phyloP scores from a whole-genome alignment of 441 rosid genomes.

The Bruguiera hainesii region DNA sequence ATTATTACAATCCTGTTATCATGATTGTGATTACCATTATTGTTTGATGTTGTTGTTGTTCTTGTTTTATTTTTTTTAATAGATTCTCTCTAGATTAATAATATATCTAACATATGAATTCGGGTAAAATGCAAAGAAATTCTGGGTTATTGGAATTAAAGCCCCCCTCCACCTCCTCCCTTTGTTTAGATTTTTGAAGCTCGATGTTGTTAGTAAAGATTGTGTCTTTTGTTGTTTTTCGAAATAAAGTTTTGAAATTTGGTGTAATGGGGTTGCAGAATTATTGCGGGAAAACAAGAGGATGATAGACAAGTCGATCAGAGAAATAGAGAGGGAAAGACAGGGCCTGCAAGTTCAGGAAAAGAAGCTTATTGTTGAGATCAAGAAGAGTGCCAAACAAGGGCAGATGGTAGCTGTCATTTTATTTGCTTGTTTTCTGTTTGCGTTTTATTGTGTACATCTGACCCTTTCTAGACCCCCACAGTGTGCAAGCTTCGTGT shows the following conservation, averaged over 20 bases:
- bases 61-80: not conserved
- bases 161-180: too few species aligned
- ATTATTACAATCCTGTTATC: not conserved
- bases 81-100: not conserved
- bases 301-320: slow-evolving; percentile 89
- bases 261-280: slow-evolving; percentile 34
- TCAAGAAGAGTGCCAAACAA: slow-evolving; percentile 85
- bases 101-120: not conserved
- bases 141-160: too few species aligned
- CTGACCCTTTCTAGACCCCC: too few species aligned
- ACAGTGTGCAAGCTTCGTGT: too few species aligned
- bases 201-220: too few species aligned
- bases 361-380: slow-evolving; percentile 82
- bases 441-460: too few species aligned
- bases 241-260: not conserved
- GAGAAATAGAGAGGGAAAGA: slow-evolving; percentile 89
- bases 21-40: not conserved
- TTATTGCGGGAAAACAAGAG: slow-evolving; percentile 88
- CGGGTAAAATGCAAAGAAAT: too few species aligned
- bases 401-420: slow-evolving; percentile 68
- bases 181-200: too few species aligned
- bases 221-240: too few species aligned
- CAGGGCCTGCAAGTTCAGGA: slow-evolving; percentile 85
- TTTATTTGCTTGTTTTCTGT: not conserved
- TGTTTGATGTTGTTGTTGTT: not conserved